A percentile compares a stretch with the other conserved stretches of the same genome.
Evolutionary conservation across 2,329 filamentous ascomycete species (phyloP).

Genomic region (Fusarium cyanostomum): DNA sequence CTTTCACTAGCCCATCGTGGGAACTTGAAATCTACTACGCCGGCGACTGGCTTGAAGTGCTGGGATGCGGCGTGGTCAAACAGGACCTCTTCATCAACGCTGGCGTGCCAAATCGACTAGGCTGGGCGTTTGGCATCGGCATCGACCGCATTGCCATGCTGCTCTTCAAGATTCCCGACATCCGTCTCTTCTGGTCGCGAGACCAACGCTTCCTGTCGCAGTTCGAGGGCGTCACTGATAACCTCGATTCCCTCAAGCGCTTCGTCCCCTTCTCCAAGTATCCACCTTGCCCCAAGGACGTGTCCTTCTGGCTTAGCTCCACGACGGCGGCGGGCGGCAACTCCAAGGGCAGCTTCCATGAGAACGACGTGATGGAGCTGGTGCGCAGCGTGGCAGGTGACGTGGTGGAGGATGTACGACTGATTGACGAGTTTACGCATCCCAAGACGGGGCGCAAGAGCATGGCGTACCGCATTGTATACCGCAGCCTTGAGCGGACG

Average conservation of each 20-base stretch:
- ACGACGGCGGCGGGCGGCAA: constrained; percentile 60
- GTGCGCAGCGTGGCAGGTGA: constrained; percentile 85
- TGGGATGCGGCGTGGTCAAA: constrained; percentile 91
- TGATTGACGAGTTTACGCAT: constrained; percentile 89
- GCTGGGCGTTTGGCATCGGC: constrained; percentile 96
- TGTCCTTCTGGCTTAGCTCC: constrained; percentile 84
- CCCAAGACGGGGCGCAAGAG: constrained; percentile 85
- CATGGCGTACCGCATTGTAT: constrained; percentile 92
- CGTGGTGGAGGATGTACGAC: constrained; percentile 83
- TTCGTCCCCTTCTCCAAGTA: constrained; percentile 93
- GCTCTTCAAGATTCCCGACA: constrained; percentile 94
- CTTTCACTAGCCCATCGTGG: constrained; percentile 95
- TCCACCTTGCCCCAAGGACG: constrained; percentile 88
- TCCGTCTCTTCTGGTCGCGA: constrained; percentile 92
- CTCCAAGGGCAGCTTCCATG: constrained; percentile 72
- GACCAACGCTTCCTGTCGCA: constrained; percentile 88
- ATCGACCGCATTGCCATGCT: constrained; percentile 98
- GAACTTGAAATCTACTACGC: constrained; percentile 96
- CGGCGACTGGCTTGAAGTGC: constrained; percentile 93
- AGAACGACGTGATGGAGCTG: constrained; percentile 98
- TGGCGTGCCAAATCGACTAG: constrained; percentile 76
- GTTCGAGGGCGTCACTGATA: constrained; percentile 72
- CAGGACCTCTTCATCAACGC: constrained; percentile 84
- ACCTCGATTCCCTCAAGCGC: constrained; percentile 60
- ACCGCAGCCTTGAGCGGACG: constrained; percentile 90